Evolutionary conservation across 139 green algal species (phyloP), one percentile per base, ranked within the genome.

Genomic region (Raphidocelis subcapitata): DNA sequence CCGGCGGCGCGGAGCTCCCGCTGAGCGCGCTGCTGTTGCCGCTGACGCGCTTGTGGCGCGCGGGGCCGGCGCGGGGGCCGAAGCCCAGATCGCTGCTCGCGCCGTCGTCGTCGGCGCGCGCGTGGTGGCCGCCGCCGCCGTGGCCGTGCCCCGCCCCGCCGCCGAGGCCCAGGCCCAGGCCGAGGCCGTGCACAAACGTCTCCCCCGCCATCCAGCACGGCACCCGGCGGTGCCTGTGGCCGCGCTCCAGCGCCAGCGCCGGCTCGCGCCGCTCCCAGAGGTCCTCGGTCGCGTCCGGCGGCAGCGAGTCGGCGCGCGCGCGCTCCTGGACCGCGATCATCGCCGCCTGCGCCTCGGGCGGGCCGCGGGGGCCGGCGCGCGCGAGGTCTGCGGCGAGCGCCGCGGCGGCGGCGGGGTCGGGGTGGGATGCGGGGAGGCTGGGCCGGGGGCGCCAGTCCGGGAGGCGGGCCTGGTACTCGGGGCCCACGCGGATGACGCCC

Each of bases 211-310:
- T 78, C 85, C 83, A 89, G 36, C 60, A 52, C 23, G 83, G 85
- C 46, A 79, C 70, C 23, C 72, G 67, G 14, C 83, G 73, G 32
- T 76, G 56, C 1, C 85, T 66, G 69, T 84, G 65, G 16, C 69
- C 73, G 10, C 74, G 73, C 76, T 84, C 72, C 26, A 77, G 55
- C 3, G 60, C 70, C 14, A 70, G 31, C 28, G n/a, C 29, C 69
- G 59, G 26, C 46, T 70, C 62, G 44, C 59, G 55, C 18, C 73
- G 67, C 72, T 80, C 54, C 80, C 80, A 85, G 8, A 86, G 41
- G 36, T 88, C 83, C 0, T 67, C 72, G 0, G 79, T 71, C 3
- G 85, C 85, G 54, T 90, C 85, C 1, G 72, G 61, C 14, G 85
- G 85, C 71, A 90, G 54, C 63, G 55, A 15, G 15, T 76, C 36